A percentile compares a stretch with the other conserved stretches of the same genome.
phyloP scores from a whole-genome alignment of 2,329 filamentous ascomycete genomes.

The Blumeriella jaapii region DNA sequence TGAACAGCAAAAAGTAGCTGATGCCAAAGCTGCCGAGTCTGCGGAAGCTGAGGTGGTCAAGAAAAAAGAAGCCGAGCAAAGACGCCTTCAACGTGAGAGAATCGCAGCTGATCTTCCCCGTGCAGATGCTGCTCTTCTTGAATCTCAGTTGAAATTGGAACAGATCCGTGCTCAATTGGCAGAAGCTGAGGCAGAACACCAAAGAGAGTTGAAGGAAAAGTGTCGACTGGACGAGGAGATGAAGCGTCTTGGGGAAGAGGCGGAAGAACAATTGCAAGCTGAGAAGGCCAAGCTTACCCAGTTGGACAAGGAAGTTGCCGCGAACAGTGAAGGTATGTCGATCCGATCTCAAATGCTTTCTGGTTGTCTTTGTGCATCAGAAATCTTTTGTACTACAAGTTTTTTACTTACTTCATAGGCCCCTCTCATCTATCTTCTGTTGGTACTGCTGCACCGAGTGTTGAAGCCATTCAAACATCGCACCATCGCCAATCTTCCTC shows the following conservation, averaged over 20 bases:
- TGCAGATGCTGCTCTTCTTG: slow-evolving; percentile 26
- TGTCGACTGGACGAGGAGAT: slow-evolving; percentile 26
- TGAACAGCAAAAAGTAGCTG: slow-evolving; percentile 20
- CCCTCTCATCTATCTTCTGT: no score
- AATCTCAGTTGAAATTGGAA: slow-evolving; percentile 22
- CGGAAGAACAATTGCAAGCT: slow-evolving; percentile 26
- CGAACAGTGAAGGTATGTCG: slow-evolving; percentile 18
- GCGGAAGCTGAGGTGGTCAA: slow-evolving; percentile 19
- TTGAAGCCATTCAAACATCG: no score
- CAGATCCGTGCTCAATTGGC: slow-evolving; percentile 24
- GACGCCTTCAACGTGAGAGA: slow-evolving; percentile 24
- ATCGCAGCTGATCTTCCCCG: slow-evolving; percentile 24
- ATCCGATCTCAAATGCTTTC: slow-evolving; percentile 1
- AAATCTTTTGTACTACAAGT: no score
- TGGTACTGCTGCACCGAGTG: no score
- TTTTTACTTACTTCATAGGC: background rate
- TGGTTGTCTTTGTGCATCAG: no score
- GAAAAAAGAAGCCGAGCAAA: slow-evolving; percentile 20
- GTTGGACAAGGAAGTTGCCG: slow-evolving; percentile 19
- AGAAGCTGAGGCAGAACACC: slow-evolving; percentile 23
- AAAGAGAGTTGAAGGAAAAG: slow-evolving; percentile 26
- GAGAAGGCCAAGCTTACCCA: slow-evolving; percentile 27
- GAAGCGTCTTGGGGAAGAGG: slow-evolving; percentile 25
- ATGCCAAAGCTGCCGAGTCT: slow-evolving; percentile 18
- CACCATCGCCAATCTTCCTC: no score